Base-by-base conservation (phyloP, 441 rosid species). In the Euphorbia corollata region DNA sequence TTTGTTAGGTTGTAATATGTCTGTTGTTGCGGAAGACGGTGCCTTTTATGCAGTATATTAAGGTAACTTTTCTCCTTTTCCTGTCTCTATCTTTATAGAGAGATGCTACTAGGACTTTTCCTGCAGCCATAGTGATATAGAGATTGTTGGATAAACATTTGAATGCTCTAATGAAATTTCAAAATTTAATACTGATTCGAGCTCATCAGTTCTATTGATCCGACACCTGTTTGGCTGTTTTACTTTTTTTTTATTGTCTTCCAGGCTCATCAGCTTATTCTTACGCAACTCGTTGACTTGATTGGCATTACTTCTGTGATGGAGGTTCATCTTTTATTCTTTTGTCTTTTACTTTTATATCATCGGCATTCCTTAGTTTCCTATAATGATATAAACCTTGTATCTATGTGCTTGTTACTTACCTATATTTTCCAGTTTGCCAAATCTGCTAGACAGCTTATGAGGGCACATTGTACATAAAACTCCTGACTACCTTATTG, bases 291-390 rank as follows among this genome's bases (percentile, higher is more conserved):
- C 68, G 90, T 92, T 62, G 98, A 90, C 70, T 85, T 92, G 73
- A 83, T 92, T 82, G 97, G 98, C 68, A 90, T 86, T 65, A 92
- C 98, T 43, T 92, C 98, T 48, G 79, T 92, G 63, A 87, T 92
- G 98, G 98, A 92, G 98, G 98, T 90, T 81, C 65, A 85, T 68
- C 79, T 68, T 69, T 64, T 63, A 24, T 59, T 8, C 45, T 60
- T 65, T 59, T 13, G 10, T 27, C 24, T 63, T 24, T 9, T 56
- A 59, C 71, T 68, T 71, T 64, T 51, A 18, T 65, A 57, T 53
- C 57, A 59, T 30, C 62, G 36, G 30, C 38, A 41, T 59, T 36
- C 43, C 27, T 18, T 1, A 0, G 15, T 9, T 34, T 12, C 36
- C 16, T 39, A 47, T 47, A 5, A 47, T 13, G 53, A 3, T 7